Conservation (phyloP, 1,284 basidiomycete genomes). For the Flammula alnicola region DNA sequence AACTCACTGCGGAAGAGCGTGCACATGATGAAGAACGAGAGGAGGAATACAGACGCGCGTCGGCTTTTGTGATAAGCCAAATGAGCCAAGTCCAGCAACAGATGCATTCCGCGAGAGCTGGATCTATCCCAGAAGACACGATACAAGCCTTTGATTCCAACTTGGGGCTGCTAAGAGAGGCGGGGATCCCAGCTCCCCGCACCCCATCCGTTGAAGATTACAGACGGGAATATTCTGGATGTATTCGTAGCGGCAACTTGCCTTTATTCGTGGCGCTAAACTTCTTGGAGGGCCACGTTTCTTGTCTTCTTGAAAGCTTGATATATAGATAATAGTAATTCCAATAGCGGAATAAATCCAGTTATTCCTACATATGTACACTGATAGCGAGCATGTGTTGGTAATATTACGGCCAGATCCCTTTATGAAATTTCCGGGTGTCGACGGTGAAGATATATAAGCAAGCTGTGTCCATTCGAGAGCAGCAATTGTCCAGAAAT, state of each 20-base stretch:
- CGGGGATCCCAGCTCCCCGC: neutral
- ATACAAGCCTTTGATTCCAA: too few relatives aligned
- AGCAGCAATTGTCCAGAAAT: conserved; percentile 7
- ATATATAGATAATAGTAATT: conserved; percentile 5
- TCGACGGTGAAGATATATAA: conserved; percentile 1
- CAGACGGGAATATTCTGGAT: conserved; percentile 46
- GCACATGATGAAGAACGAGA: conserved; percentile 3
- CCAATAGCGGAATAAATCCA: conserved; percentile 3
- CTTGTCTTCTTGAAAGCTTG: too few relatives aligned
- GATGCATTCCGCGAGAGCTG: neutral
- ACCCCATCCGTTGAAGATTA: conserved; percentile 20
- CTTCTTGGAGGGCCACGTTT: too few relatives aligned
- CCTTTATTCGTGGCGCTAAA: too few relatives aligned
- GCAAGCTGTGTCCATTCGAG: conserved; percentile 5
- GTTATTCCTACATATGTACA: conserved; percentile 1
- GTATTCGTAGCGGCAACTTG: conserved; percentile 53
- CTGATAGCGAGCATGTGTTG: neutral
- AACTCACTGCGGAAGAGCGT: conserved; percentile 1
- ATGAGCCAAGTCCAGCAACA: neutral
- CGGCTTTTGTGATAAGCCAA: neutral
- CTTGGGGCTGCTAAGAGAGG: too few relatives aligned
- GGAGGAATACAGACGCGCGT: conserved; percentile 1
- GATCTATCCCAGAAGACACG: too few relatives aligned
- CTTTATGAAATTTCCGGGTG: neutral
- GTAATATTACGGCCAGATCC: neutral